These are phyloP conservation scores for Crithidia sp. DNA, from an alignment of 208 protist genomes.

Conservation along the genomic window DNA sequence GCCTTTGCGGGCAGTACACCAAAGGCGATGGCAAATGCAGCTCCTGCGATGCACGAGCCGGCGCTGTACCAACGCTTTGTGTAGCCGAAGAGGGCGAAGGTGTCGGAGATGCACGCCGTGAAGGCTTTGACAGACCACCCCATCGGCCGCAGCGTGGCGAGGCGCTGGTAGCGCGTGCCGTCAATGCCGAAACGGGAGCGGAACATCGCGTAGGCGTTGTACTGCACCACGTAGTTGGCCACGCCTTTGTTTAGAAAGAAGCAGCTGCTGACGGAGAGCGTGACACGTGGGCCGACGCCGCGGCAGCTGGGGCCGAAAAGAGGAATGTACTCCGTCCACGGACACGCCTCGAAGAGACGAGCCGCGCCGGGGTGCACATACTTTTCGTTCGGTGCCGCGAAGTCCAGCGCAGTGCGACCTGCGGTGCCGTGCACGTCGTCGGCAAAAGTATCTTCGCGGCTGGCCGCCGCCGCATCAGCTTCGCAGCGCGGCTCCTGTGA, in stretches of 20 bases:
- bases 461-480: too few species aligned
- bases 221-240: conserved; percentile 38
- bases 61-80: conserved; percentile 68
- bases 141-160: conserved; percentile 47
- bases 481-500: too few species aligned
- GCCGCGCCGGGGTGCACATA: conserved; percentile 31
- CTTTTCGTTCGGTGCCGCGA: too few species aligned
- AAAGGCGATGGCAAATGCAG: conserved; percentile 41
- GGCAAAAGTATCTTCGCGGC: too few species aligned
- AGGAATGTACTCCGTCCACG: conserved; percentile 37
- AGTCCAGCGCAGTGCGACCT: too few species aligned
- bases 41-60: conserved; percentile 45
- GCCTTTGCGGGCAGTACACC: conserved; percentile 46
- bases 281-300: conserved; percentile 42
- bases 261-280: conserved; percentile 37
- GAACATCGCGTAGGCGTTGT: conserved; percentile 55
- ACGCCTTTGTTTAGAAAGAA: conserved; percentile 60
- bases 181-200: conserved; percentile 41
- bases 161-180: conserved; percentile 56
- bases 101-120: conserved; percentile 53
- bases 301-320: conserved; percentile 44
- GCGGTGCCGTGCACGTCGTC: too few species aligned
- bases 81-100: conserved; percentile 60
- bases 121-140: conserved; percentile 71
- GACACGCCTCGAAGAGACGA: conserved; percentile 17